Percentiles rank a stretch among this genome's conserved stretches.
These are phyloP conservation scores for Peronosclerospora sorghi DNA, from an alignment of 352 stramenopile genomes.

Conservation along the genomic window DNA sequence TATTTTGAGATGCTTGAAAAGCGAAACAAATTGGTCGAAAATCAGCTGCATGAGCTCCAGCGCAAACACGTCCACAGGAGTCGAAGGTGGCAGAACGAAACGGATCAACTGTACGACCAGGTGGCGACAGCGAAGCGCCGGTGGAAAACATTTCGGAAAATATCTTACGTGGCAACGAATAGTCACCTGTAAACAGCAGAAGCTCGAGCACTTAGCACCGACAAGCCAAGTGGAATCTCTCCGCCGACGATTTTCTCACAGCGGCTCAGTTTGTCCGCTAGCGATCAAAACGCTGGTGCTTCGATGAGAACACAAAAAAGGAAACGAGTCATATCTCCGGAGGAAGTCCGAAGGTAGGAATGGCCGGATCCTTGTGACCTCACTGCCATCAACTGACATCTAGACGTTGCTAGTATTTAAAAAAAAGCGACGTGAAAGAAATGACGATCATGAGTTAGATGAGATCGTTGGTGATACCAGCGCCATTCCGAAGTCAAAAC, in stretches of 20 bases:
- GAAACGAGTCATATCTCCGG: conserved; percentile 15
- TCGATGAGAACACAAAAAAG: conserved; percentile 9
- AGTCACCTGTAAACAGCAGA: conserved; percentile 26
- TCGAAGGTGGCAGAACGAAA: too few species aligned
- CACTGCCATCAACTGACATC: not conserved
- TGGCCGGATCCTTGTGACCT: not conserved
- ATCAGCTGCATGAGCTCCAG: too few species aligned
- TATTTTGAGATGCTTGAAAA: too few species aligned
- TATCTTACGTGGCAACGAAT: conserved; percentile 42
- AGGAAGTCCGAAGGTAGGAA: conserved; percentile 40
- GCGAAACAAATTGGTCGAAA: too few species aligned
- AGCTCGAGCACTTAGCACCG: conserved; percentile 9
- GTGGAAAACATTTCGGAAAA: conserved; percentile 76
- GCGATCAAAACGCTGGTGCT: conserved; percentile 8
- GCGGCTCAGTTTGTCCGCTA: conserved; percentile 19
- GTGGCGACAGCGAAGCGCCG: too few species aligned
- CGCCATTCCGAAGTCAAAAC: conserved; percentile 25
- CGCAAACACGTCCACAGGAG: too few species aligned
- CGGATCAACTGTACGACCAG: too few species aligned
- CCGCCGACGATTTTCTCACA: conserved; percentile 24
- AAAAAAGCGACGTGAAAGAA: conserved; percentile 42
- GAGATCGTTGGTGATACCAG: conserved; percentile 1
- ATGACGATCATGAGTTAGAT: not conserved
- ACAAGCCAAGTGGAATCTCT: conserved; percentile 25
- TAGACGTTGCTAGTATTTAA: conserved; percentile 48